A percentile compares a stretch with the other conserved stretches of the same genome.
These are phyloP conservation scores for Penicillium waksmanii DNA, from an alignment of 495 filamentous ascomycete species.

Conservation along the genomic window DNA sequence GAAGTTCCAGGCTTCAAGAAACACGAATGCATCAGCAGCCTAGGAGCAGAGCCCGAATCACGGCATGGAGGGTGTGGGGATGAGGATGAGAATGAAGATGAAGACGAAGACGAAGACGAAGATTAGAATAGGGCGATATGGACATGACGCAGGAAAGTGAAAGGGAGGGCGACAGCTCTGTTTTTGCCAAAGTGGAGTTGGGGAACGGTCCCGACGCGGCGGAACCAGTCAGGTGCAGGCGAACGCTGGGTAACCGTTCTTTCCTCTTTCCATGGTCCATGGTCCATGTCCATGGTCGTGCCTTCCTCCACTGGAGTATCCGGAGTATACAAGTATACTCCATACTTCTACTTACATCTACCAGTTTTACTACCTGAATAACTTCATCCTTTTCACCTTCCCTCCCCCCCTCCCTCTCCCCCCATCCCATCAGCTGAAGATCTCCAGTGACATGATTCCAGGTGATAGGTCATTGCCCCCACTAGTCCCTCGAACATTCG, in stretches of 20 bases:
- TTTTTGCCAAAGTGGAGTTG: conserved; percentile 20
- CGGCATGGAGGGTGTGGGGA: conserved; percentile 6
- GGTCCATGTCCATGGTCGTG: neutral
- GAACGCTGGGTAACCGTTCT: conserved; percentile 15
- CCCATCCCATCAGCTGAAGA: conserved; percentile 2
- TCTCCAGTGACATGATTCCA: conserved; percentile 10
- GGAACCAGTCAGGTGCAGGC: conserved; percentile 21
- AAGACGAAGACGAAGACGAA: neutral
- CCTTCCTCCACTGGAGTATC: neutral
- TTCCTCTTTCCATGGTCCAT: neutral
- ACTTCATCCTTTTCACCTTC: neutral
- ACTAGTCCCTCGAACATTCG: conserved; percentile 8
- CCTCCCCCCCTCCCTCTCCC: neutral
- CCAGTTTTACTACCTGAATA: neutral
- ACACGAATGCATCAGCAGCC: conserved; percentile 6
- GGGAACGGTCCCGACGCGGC: conserved; percentile 32
- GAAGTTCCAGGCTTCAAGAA: neutral
- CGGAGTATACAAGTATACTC: no score
- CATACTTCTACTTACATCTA: no score
- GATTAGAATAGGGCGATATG: neutral
- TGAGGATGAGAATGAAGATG: neutral
- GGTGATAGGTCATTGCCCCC: conserved; percentile 28
- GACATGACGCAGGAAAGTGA: conserved; percentile 2
- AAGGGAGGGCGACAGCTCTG: conserved; percentile 22
- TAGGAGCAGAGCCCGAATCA: conserved; percentile 4